A percentile compares a stretch with the other conserved stretches of the same genome.
These are phyloP conservation scores for Colletotrichum higginsianum DNA, from an alignment of 2,329 filamentous ascomycete species.

Conservation along the genomic window DNA sequence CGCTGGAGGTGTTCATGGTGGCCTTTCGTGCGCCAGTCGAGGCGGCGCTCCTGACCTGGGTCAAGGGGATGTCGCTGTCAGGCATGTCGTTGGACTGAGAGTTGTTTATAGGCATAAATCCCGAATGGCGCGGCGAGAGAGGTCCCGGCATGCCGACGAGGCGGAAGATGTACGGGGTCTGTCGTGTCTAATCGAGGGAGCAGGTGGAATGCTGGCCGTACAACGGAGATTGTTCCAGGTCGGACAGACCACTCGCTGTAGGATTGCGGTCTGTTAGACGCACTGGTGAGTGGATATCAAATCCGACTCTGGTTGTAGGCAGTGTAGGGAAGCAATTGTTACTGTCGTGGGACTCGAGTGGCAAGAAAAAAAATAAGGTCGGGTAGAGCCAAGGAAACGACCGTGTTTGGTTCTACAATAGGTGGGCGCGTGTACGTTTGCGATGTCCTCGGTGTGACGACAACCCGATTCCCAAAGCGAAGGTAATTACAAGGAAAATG, in stretches of 20 bases:
- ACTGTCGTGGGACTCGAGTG: slow-evolving; percentile 18
- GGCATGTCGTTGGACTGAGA: slow-evolving; percentile 51
- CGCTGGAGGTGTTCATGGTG: slow-evolving; percentile 55
- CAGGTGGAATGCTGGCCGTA: slow-evolving; percentile 16
- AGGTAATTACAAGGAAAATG: slow-evolving; percentile 42
- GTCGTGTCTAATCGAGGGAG: slow-evolving; percentile 27
- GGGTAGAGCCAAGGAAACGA: slow-evolving; percentile 31
- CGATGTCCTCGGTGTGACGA: slow-evolving; percentile 19
- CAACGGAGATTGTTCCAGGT: neutral
- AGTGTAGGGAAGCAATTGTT: slow-evolving; percentile 7
- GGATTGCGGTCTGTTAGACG: slow-evolving; percentile 29
- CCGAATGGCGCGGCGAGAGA: slow-evolving; percentile 56
- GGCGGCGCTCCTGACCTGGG: slow-evolving; percentile 68
- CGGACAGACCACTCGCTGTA: slow-evolving; percentile 17
- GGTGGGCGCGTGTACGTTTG: slow-evolving; percentile 8
- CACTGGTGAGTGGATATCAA: slow-evolving; percentile 37
- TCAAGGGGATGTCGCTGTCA: slow-evolving; percentile 67
- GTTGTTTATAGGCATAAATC: slow-evolving; percentile 61
- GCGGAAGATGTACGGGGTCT: neutral
- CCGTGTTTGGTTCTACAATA: slow-evolving; percentile 22
- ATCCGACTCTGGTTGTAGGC: slow-evolving; percentile 24
- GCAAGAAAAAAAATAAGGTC: neutral
- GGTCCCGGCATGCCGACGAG: slow-evolving; percentile 47
- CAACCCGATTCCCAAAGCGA: slow-evolving; percentile 34
- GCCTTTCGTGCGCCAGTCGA: slow-evolving; percentile 68